A percentile compares a stretch with the other conserved stretches of the same genome.
Conservation (phyloP, 1,139 yeast species). For the Zygosaccharomyces sapae region DNA sequence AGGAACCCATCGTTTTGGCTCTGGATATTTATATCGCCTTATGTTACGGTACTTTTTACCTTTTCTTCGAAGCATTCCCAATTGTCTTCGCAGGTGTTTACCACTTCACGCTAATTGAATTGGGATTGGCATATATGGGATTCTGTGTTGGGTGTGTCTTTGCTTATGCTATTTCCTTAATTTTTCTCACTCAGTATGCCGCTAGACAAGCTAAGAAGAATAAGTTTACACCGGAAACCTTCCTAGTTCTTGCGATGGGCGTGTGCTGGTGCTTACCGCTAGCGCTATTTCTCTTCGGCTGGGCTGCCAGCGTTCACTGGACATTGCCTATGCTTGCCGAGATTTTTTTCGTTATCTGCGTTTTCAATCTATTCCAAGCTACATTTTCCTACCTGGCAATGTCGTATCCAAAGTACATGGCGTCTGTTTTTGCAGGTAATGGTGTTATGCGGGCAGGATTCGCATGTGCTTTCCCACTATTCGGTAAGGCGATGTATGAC, state of each 20-base stretch:
- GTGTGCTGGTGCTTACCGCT: slow-evolving; percentile 44
- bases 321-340: slow-evolving; percentile 43
- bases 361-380: slow-evolving; percentile 42
- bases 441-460: slow-evolving; percentile 49
- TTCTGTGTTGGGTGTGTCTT: slow-evolving; percentile 44
- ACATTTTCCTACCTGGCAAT: slow-evolving; percentile 32
- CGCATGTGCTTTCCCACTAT: slow-evolving; percentile 62
- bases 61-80: slow-evolving; percentile 61
- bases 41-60: slow-evolving; percentile 51
- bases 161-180: slow-evolving; percentile 25
- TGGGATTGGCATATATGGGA: slow-evolving; percentile 47
- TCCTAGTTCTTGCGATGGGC: slow-evolving; percentile 43
- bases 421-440: slow-evolving; percentile 59
- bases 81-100: slow-evolving; percentile 45
- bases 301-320: slow-evolving; percentile 48
- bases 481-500: slow-evolving; percentile 49
- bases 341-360: slow-evolving; percentile 39
- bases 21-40: slow-evolving; percentile 50
- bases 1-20: slow-evolving; percentile 46
- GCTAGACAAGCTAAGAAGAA: slow-evolving; percentile 32
- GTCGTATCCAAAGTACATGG: slow-evolving; percentile 44
- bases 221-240: slow-evolving; percentile 41
- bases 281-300: slow-evolving; percentile 48
- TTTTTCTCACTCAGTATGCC: slow-evolving; percentile 12
- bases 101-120: slow-evolving; percentile 46